A percentile compares a stretch with the other conserved stretches of the same genome.
Evolutionary conservation across 2,329 filamentous ascomycete genomes (phyloP).

Genomic region (Xylogone sp.): DNA sequence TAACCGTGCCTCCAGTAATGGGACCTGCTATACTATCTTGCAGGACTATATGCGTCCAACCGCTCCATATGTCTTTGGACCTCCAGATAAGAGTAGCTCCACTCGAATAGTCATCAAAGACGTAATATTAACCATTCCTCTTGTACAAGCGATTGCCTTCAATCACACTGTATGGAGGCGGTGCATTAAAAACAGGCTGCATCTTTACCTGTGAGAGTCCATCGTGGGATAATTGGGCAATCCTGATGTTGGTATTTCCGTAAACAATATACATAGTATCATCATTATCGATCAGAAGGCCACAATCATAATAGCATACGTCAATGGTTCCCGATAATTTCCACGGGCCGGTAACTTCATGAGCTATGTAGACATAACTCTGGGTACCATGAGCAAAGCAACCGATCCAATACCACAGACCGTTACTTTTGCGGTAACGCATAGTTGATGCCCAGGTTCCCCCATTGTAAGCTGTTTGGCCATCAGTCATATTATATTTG

Average conservation of each 20-base stretch:
- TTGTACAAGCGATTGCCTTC: slow-evolving; percentile 57
- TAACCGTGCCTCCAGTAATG: slow-evolving; percentile 38
- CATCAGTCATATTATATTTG: slow-evolving; percentile 43
- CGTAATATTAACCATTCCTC: slow-evolving; percentile 51
- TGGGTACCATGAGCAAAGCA: slow-evolving; percentile 43
- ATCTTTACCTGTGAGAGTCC: slow-evolving; percentile 41
- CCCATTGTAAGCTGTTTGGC: slow-evolving; percentile 42
- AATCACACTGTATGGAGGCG: slow-evolving; percentile 32
- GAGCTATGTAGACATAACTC: slow-evolving; percentile 51
- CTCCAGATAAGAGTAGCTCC: slow-evolving; percentile 45
- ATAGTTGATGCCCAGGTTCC: slow-evolving; percentile 55
- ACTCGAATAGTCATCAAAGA: slow-evolving; percentile 45
- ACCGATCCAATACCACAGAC: slow-evolving; percentile 54
- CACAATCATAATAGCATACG: slow-evolving; percentile 54
- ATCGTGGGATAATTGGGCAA: slow-evolving; percentile 48
- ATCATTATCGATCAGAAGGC: slow-evolving; percentile 54
- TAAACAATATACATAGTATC: slow-evolving; percentile 57
- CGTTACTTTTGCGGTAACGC: slow-evolving; percentile 44
- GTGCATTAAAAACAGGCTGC: slow-evolving; percentile 39
- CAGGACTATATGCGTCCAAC: slow-evolving; percentile 23
- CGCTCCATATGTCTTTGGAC: slow-evolving; percentile 21
- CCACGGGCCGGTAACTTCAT: slow-evolving; percentile 39
- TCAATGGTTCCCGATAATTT: slow-evolving; percentile 31
- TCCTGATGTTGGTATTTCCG: slow-evolving; percentile 42
- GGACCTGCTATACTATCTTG: slow-evolving; percentile 28